phyloP scores from a whole-genome alignment of 257 asterid genomes.

The Striga asiatica region DNA sequence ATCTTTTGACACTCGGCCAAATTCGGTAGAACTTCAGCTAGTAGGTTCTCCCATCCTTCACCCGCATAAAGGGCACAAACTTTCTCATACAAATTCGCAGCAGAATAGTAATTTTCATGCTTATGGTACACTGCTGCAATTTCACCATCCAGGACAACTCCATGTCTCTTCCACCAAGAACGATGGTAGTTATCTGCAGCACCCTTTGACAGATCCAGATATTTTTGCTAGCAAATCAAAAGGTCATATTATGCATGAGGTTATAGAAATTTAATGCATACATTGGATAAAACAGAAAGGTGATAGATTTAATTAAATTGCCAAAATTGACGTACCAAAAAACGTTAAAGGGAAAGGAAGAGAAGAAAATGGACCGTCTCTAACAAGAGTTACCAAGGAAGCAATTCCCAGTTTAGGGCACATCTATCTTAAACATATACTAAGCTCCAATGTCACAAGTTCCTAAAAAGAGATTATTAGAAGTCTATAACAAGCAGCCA shows the following conservation, averaged over 20 bases:
- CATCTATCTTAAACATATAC: not conserved
- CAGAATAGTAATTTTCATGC: constrained; percentile 67
- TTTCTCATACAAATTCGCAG: constrained; percentile 92
- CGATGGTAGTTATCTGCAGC: constrained; percentile 92
- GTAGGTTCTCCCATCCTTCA: constrained; percentile 96
- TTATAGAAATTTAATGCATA: constrained; percentile 9
- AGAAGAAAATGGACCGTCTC: no score
- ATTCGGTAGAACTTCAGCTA: constrained; percentile 93
- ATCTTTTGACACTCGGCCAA: constrained; percentile 93
- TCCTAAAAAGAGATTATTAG: not conserved
- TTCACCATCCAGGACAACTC: constrained; percentile 98
- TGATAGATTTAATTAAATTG: not conserved
- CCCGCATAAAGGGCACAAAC: constrained; percentile 99
- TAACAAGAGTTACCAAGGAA: constrained; percentile 9
- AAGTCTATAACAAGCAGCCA: not conserved
- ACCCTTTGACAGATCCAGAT: constrained; percentile 87
- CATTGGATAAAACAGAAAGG: constrained; percentile 6
- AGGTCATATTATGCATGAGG: constrained; percentile 15
- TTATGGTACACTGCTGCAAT: constrained; percentile 87
- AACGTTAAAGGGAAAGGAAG: not conserved
- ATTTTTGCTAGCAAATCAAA: constrained; percentile 53
- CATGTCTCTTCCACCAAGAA: constrained; percentile 99
- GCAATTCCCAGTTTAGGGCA: constrained; percentile 13
- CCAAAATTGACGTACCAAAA: constrained; percentile 3
- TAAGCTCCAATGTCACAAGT: constrained; percentile 1